phyloP scores from a whole-genome alignment of 352 stramenopile genomes.

The Pythium sp. region DNA sequence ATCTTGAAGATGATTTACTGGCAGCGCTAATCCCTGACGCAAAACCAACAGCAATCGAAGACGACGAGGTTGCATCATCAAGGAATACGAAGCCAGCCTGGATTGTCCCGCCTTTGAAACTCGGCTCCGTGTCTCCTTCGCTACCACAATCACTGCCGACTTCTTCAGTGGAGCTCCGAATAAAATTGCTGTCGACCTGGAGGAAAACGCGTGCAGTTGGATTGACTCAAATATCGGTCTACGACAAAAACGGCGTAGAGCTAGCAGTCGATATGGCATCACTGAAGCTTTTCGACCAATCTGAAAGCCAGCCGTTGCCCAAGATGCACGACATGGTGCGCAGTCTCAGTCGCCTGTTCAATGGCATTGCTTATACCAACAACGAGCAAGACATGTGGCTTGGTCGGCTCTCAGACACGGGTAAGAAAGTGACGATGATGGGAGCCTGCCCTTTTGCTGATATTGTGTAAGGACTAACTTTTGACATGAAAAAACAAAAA shows the following conservation, averaged over 20 bases:
- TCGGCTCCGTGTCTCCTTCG: slow-evolving; percentile 11
- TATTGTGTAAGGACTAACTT: neutral
- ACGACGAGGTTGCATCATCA: neutral
- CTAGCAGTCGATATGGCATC: slow-evolving; percentile 39
- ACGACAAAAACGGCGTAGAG: slow-evolving; percentile 60
- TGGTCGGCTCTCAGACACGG: slow-evolving; percentile 51
- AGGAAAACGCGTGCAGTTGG: slow-evolving; percentile 51
- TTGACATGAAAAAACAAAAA: neutral
- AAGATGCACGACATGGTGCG: slow-evolving; percentile 74
- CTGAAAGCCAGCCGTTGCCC: slow-evolving; percentile 38
- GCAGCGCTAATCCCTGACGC: neutral
- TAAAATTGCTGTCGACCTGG: slow-evolving; percentile 78
- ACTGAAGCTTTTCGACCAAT: slow-evolving; percentile 55
- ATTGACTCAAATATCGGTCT: slow-evolving; percentile 63
- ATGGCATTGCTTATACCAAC: slow-evolving; percentile 56
- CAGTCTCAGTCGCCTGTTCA: slow-evolving; percentile 49
- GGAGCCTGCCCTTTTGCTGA: neutral
- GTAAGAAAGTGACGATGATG: slow-evolving; percentile 16
- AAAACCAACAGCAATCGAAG: neutral
- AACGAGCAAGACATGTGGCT: slow-evolving; percentile 81
- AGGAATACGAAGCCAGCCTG: neutral
- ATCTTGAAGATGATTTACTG: neutral
- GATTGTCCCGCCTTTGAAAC: slow-evolving; percentile 29
- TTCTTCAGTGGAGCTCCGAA: slow-evolving; percentile 33
- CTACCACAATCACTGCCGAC: neutral